Conservation (phyloP, 2,329 filamentous ascomycete species). For the Colletotrichum lini region DNA sequence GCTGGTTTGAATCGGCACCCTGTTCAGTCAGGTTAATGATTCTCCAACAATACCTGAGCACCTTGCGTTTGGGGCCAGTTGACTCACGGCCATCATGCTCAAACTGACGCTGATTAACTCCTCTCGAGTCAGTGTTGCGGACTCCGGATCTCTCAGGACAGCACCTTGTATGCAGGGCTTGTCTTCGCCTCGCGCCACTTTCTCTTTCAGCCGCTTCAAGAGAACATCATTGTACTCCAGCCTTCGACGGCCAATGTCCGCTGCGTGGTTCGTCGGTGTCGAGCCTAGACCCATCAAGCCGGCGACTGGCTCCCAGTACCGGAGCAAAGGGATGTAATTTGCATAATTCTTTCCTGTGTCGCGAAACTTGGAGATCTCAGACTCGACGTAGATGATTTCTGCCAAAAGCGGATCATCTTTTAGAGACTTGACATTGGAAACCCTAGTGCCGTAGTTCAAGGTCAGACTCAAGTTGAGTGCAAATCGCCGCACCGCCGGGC, state of each 20-base stretch:
- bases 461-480: slow-evolving; percentile 75
- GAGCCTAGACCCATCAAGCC: not conserved
- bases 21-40: not conserved
- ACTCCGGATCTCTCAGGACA: slow-evolving; percentile 47
- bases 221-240: slow-evolving; percentile 22
- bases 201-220: not conserved
- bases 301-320: slow-evolving; percentile 26
- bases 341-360: slow-evolving; percentile 22
- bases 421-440: slow-evolving; percentile 23
- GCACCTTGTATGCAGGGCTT: slow-evolving; percentile 29
- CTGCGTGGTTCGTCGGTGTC: slow-evolving; percentile 11
- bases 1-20: slow-evolving; percentile 49
- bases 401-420: slow-evolving; percentile 34
- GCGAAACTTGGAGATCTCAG: slow-evolving; percentile 41
- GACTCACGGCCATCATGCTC: slow-evolving; percentile 66
- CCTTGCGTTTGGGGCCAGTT: too few relatives aligned
- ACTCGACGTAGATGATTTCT: slow-evolving; percentile 45
- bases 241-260: slow-evolving; percentile 11
- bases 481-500: slow-evolving; percentile 73
- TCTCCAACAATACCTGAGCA: too few relatives aligned
- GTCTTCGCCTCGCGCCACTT: slow-evolving; percentile 8
- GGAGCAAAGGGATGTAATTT: slow-evolving; percentile 22
- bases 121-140: slow-evolving; percentile 44
- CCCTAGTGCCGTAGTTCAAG: slow-evolving; percentile 74
- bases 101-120: slow-evolving; percentile 28